Evolutionary conservation across 257 asterid genomes (phyloP).

Genomic region (Buddleja alternifolia): DNA sequence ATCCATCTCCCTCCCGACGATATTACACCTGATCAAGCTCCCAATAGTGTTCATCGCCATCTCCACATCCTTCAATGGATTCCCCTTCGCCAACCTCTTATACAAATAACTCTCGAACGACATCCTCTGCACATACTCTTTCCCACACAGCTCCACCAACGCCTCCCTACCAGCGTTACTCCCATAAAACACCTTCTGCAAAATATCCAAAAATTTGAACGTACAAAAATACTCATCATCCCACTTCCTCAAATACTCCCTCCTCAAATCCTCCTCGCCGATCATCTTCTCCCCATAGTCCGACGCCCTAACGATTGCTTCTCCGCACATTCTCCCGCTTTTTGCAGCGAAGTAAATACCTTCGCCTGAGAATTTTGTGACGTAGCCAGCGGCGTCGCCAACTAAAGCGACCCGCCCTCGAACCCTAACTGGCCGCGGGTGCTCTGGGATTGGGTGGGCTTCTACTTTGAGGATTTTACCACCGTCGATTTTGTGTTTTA

Average conservation of each 20-base stretch:
- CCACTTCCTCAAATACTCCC: slow-evolving; percentile 81
- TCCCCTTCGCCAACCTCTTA: slow-evolving; percentile 67
- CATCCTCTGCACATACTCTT: slow-evolving; percentile 81
- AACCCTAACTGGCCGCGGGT: slow-evolving; percentile 70
- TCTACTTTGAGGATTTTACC: slow-evolving; percentile 66
- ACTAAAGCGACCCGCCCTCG: slow-evolving; percentile 74
- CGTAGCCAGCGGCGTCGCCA: slow-evolving; percentile 86
- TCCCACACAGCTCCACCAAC: slow-evolving; percentile 83
- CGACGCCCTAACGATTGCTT: slow-evolving; percentile 68
- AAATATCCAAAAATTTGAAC: slow-evolving; percentile 62
- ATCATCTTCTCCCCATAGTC: slow-evolving; percentile 66
- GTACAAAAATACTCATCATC: slow-evolving; percentile 69
- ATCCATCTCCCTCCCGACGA: slow-evolving; percentile 33
- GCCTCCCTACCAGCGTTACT: slow-evolving; percentile 83
- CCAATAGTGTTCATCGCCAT: slow-evolving; percentile 64
- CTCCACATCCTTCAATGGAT: slow-evolving; percentile 56
- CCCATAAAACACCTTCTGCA: slow-evolving; percentile 76
- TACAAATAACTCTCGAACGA: slow-evolving; percentile 85
- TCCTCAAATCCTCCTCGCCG: slow-evolving; percentile 61
- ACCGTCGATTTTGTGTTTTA: slow-evolving; percentile 47
- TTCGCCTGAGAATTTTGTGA: slow-evolving; percentile 85
- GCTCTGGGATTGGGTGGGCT: slow-evolving; percentile 91
- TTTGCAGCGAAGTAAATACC: slow-evolving; percentile 85
- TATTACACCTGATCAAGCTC: slow-evolving; percentile 65
- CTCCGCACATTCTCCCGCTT: slow-evolving; percentile 85